phyloP scores from a whole-genome alignment of 2,329 filamentous ascomycete species.

The Bipolaris victoriae region DNA sequence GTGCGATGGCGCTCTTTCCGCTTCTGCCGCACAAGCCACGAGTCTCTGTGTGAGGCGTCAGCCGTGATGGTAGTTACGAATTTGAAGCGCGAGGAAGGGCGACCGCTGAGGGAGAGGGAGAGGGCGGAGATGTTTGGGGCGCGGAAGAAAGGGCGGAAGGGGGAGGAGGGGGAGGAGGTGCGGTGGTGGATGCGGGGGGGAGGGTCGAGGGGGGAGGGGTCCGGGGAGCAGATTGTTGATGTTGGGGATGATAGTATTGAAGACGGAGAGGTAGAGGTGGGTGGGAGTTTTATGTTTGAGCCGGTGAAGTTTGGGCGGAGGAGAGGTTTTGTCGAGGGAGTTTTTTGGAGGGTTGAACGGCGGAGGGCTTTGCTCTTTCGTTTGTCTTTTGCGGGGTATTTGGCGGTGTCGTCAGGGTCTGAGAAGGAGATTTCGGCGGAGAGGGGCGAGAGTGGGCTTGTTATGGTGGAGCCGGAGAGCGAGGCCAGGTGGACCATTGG shows the following conservation, averaged over 20 bases:
- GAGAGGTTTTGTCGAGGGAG: conserved; percentile 17
- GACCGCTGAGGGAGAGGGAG: conserved; percentile 32
- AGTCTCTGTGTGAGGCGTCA: conserved; percentile 51
- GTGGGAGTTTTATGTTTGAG: neutral
- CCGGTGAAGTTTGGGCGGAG: conserved; percentile 7
- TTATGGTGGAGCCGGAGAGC: neutral
- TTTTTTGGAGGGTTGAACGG: conserved; percentile 18
- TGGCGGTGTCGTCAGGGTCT: too few relatives aligned
- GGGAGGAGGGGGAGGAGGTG: neutral
- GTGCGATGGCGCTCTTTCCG: conserved; percentile 56
- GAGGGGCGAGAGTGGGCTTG: neutral
- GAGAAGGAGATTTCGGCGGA: neutral
- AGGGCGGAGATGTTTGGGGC: conserved; percentile 30
- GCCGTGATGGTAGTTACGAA: conserved; percentile 42
- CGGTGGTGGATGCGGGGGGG: neutral
- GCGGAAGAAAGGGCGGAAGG: conserved; percentile 13
- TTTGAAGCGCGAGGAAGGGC: conserved; percentile 35
- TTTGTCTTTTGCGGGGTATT: neutral
- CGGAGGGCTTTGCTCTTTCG: neutral
- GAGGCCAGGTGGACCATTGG: conserved; percentile 9
- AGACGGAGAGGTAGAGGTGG: neutral
- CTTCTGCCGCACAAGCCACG: conserved; percentile 61
- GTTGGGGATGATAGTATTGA: neutral
- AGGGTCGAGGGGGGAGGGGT: neutral
- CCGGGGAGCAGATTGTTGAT: neutral